phyloP scores from a whole-genome alignment of 1,284 basidiomycete species.

The Athelia sp. region DNA sequence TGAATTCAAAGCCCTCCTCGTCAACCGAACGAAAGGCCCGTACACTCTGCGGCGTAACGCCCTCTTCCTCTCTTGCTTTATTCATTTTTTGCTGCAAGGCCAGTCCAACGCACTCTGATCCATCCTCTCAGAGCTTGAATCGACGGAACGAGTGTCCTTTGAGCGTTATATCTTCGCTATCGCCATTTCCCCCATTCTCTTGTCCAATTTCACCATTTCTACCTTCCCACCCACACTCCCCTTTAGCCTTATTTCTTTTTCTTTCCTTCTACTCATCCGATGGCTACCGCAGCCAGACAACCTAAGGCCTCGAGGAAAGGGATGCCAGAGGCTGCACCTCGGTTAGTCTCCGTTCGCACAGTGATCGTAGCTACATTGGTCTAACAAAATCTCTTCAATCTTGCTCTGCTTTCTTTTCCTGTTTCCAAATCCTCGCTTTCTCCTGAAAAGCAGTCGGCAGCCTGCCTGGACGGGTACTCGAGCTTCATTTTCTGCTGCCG shows the following conservation, averaged over 20 bases:
- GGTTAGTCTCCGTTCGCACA: conserved; percentile 34
- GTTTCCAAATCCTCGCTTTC: not conserved
- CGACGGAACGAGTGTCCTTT: not conserved
- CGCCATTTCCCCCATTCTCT: not conserved
- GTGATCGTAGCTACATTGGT: too few relatives aligned
- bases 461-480: conserved; percentile 61
- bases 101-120: not conserved
- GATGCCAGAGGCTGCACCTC: conserved; percentile 42
- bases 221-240: not conserved
- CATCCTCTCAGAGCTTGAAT: not conserved
- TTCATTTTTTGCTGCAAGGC: not conserved
- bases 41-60: too few relatives aligned
- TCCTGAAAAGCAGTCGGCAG: conserved; percentile 36
- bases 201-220: not conserved
- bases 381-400: not conserved
- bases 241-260: not conserved
- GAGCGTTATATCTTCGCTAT: not conserved
- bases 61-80: not conserved
- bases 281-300: conserved; percentile 41
- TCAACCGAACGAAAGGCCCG: too few relatives aligned
- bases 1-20: too few relatives aligned
- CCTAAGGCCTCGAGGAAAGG: conserved; percentile 56
- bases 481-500: conserved; percentile 53
- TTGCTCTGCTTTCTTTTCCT: not conserved
- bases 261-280: conserved; percentile 16